Conservation (phyloP, 306 rosid genomes). For the peach (Prunus persica) region DNA sequence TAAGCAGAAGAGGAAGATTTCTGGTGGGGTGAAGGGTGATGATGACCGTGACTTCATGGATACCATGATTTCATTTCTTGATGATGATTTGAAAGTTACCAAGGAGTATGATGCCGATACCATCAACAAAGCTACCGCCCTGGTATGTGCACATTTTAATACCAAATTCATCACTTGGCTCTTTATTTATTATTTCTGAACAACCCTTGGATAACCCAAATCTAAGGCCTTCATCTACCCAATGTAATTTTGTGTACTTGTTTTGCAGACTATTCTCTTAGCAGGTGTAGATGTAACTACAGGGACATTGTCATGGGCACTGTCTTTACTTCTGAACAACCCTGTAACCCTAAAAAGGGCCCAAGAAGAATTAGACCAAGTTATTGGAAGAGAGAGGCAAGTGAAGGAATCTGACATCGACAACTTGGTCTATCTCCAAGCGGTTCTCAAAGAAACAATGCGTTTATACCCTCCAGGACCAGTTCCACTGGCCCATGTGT, state of each 20-base stretch:
- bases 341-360: not conserved
- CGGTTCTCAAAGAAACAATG: conserved; percentile 6
- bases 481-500: not conserved
- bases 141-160: not conserved
- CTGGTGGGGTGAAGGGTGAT: not conserved
- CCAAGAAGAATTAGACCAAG: conserved; percentile 4
- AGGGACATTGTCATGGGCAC: conserved; percentile 12
- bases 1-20: not conserved
- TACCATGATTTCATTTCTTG: conserved; percentile 2
- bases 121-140: conserved; percentile 4
- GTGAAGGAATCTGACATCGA: conserved; percentile 14
- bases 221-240: not conserved
- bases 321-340: conserved; percentile 18
- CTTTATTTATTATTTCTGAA: too few species aligned
- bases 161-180: too few species aligned
- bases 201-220: too few species aligned
- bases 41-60: conserved; percentile 18
- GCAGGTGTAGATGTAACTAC: conserved; percentile 4
- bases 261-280: conserved; percentile 9
- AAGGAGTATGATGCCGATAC: conserved; percentile 7
- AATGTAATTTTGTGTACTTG: not conserved
- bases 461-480: conserved; percentile 11
- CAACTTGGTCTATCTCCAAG: conserved; percentile 1
- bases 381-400: not conserved
- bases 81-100: not conserved